phyloP scores from a whole-genome alignment of 192 early-diverging fungal genomes.

The Mortierella antarctica region DNA sequence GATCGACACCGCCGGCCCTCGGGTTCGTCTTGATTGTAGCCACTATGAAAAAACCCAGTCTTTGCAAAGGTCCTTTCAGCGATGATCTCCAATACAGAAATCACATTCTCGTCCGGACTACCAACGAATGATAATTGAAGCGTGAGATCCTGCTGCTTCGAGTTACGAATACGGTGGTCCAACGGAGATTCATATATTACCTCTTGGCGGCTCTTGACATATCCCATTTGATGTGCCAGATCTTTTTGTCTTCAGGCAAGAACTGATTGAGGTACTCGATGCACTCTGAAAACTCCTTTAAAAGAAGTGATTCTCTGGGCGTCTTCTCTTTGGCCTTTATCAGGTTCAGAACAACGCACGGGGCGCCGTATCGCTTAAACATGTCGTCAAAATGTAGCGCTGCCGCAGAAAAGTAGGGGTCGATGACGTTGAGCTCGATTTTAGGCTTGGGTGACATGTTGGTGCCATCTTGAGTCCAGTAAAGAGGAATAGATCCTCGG shows the following conservation, averaged over 20 bases:
- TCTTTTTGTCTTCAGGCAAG: slow-evolving; percentile 80
- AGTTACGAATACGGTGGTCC: not conserved
- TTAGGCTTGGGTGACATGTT: slow-evolving; percentile 95
- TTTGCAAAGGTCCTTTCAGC: slow-evolving; percentile 85
- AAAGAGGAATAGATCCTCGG: slow-evolving; percentile 95
- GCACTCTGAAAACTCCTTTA: slow-evolving; percentile 85
- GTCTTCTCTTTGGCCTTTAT: slow-evolving; percentile 96
- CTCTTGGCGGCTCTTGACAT: slow-evolving; percentile 98
- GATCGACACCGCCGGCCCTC: slow-evolving; percentile 5
- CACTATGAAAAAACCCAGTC: slow-evolving; percentile 95
- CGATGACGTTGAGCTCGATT: slow-evolving; percentile 89
- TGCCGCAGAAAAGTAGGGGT: slow-evolving; percentile 94
- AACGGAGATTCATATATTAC: slow-evolving; percentile 19
- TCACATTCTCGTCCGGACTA: slow-evolving; percentile 87
- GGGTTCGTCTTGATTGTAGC: slow-evolving; percentile 70
- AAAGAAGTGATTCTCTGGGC: slow-evolving; percentile 84
- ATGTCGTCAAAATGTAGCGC: slow-evolving; percentile 94
- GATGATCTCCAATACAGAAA: slow-evolving; percentile 88
- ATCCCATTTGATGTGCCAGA: slow-evolving; percentile 95
- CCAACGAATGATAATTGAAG: no score
- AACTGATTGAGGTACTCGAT: slow-evolving; percentile 93
- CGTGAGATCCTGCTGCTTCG: no score
- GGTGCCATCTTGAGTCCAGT: slow-evolving; percentile 95
- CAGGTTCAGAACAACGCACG: slow-evolving; percentile 93
- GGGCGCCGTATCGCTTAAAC: slow-evolving; percentile 91